Base-by-base conservation (phyloP, 108 stramenopile species). In the Skeletonema potamos region DNA sequence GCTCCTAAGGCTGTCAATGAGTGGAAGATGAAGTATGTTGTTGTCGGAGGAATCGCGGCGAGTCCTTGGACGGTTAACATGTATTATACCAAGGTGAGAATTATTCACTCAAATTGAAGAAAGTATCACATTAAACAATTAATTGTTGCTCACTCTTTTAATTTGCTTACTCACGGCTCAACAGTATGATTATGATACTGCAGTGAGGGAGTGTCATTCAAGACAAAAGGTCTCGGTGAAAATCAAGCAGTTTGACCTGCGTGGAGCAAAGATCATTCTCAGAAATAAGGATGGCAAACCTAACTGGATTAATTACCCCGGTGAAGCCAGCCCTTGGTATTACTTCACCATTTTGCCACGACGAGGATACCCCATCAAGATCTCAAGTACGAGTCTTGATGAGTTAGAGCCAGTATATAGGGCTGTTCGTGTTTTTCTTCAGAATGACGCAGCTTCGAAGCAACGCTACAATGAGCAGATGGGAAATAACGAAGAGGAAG, bases 21-120 rank as follows among this genome's bases (percentile, higher is more conserved):
- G 24, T 82, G 81, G 81, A 82, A 82, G 76, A 58, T 29, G 20
- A 82, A 82, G 60, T 77, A 56, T 68, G 81, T 82, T 12, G 76
- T 77, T 13, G 76, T 82, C 15, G 81, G 81, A 13, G 81, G 71
- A 5, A 82, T 82, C 2, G 39, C 77, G 46, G 57, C 70, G 0
- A 64, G 63, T 64, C 65, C 70, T 15, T 63, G 44, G 55, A 60
- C 72, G 63, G 36, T 82, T 12, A 72, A 77, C 44, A 82, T 82
- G 81, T 82, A 72, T 43, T 66, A 71, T 29, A 58, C 11, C 8
- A 82, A 69, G 75, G 70, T 73, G 54, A 73, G 64, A 13, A 36
- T 36, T 17, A 22, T 22, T 48, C 28, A 18, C 2, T 56, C 7
- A 33, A 12, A 33, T 20, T 17, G n/a, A 27, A 29, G 48, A 29